Evolutionary conservation across 108 stramenopile species (phyloP), one percentile per base, ranked within the genome.

Genomic region (Skeletonema menzelii): DNA sequence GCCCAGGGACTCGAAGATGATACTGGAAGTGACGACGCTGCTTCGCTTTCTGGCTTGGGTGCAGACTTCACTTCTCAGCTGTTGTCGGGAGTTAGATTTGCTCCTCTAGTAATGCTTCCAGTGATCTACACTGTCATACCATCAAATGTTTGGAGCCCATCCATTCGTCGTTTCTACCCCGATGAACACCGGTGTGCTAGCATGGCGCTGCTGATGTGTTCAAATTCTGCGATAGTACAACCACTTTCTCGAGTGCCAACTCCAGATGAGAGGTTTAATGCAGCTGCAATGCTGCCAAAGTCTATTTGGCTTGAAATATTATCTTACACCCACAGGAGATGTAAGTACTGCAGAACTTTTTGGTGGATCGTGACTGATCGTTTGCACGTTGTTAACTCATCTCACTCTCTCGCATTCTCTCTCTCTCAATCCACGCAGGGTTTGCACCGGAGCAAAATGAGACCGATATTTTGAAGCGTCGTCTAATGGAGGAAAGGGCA

Each of bases 241-340:
- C 86, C 84, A 22, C 63, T 72, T 28, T 75, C 82, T n/a, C 56
- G 56, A 14, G 62, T 79, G 20, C 76, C 72, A 14, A 69, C 59
- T 26, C 65, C 46, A 4, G 57, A 78, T 20, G 63, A 77, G 24
- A 67, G 66, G 19, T 53, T 85, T 57, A 93, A 94, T 79, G 77
- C 69, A 15, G 88, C 93, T n/a, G 80, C 82, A 4, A 83, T 83
- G 80, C 59, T 95, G 44, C 93, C 93, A 10, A 76, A 70, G 42
- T 83, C 83, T 0, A 32, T 95, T 56, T 95, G 93, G 93, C 64
- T 88, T 46, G 93, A 91, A 70, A 88, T 95, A 24, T 37, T 95
- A 42, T 92, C 93, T 3, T 95, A 78, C 58, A 92, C 90, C 27
- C 88, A 91, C 63, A 82, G 88, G 13, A 86, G 84, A 63, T 94